Evolutionary conservation across 2,329 filamentous ascomycete genomes (phyloP), one percentile per base, ranked within the genome.

Genomic region (Cladosporium velox): DNA sequence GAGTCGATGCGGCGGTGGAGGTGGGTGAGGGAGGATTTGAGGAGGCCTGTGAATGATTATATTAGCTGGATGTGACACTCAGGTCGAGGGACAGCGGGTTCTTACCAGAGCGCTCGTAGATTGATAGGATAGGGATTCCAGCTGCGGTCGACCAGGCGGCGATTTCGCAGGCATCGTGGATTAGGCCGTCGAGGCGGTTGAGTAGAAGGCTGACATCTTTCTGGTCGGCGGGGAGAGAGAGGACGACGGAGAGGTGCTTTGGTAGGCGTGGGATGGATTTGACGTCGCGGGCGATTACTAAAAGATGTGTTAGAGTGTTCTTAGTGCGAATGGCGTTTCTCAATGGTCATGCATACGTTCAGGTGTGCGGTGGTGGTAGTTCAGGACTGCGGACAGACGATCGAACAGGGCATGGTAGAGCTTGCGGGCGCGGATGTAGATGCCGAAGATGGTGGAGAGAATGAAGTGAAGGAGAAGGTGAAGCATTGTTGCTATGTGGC

Each of bases 311-410:
- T 26, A 55, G 35, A 7, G 24, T 14, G 26, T 8, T 7, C n/a
- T 10, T 49, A n/a, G 14, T 15, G 11, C 2, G 6, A 55, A 30
- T 11, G 14, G 10, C 32, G 51, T 41, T 26, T 2, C 21, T 15
- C 41, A 44, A 44, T 21, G 21, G 49, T 21, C n/a, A 61, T 51
- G 41, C 62, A 55, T 54, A 65, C 64, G 88, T 76, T 96, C 92
- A 8, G 95, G 95, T 0, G 94, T 96, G 62, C 92, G 91, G 79
- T 99, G 95, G 80, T 99, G 96, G 81, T 99, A 95, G 78, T 94
- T 93, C 64, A 96, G 84, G 68, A 98, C 86, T 11, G 92, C 91
- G 63, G 92, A 87, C 69, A 94, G 82, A 67, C 91, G 89, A 77
- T 95, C 91, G 71, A 88, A 83, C 59, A 96, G 85, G 10, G 90